Percentiles rank a stretch among this genome's conserved stretches.
Evolutionary conservation across 2,329 filamentous ascomycete species (phyloP).

Genomic region (Hypocreales sp.): DNA sequence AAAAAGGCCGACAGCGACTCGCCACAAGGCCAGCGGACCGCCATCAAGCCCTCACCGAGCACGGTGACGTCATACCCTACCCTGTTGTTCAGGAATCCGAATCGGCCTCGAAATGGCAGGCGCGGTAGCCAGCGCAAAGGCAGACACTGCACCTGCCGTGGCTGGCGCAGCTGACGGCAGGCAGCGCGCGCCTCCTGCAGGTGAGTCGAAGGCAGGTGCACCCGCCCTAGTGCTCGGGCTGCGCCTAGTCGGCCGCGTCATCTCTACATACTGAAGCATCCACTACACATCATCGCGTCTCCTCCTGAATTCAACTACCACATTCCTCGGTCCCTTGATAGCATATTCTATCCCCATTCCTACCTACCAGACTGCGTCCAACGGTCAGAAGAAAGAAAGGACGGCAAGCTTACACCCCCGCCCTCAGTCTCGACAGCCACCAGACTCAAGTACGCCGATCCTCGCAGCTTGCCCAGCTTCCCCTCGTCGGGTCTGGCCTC

Average conservation of each 20-base stretch:
- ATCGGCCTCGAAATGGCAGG: conserved; percentile 1
- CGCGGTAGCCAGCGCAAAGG: conserved; percentile 1
- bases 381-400: too few relatives aligned
- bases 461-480: conserved; percentile 59
- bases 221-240: neutral
- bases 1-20: too few relatives aligned
- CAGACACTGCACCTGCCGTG: neutral
- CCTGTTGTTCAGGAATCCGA: too few relatives aligned
- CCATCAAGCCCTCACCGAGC: too few relatives aligned
- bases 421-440: conserved; percentile 12
- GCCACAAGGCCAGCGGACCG: too few relatives aligned
- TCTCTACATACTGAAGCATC: neutral
- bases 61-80: conserved; percentile 1
- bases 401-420: too few relatives aligned
- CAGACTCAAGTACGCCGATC: conserved; percentile 53
- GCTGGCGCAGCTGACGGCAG: too few relatives aligned
- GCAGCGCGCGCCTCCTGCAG: too few relatives aligned
- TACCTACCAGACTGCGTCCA: too few relatives aligned
- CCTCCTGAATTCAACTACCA: neutral
- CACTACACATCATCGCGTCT: neutral
- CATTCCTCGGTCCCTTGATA: neutral
- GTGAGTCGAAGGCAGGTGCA: too few relatives aligned
- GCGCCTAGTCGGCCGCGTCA: neutral
- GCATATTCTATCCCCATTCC: too few relatives aligned
- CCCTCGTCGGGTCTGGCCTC: conserved; percentile 47